phyloP scores from a whole-genome alignment of 1,284 basidiomycete species.

The Gymnopus androsaceus region DNA sequence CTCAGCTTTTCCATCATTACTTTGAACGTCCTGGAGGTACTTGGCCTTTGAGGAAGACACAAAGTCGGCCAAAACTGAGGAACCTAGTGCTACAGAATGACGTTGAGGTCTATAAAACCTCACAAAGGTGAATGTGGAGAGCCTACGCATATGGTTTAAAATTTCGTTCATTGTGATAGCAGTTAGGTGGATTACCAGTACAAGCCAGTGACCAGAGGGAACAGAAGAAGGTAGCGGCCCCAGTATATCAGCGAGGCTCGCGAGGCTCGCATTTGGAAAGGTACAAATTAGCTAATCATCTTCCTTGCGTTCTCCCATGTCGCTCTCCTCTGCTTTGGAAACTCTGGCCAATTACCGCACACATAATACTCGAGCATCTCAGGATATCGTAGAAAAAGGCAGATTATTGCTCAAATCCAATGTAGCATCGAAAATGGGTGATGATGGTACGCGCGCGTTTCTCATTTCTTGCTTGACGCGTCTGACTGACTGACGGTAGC shows the following conservation, averaged over 20 bases:
- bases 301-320: slow-evolving; percentile 28
- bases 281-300: neutral
- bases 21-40: slow-evolving; percentile 7
- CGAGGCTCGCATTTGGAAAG: neutral
- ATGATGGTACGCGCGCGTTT: slow-evolving; percentile 53
- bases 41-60: slow-evolving; percentile 9
- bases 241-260: too few relatives aligned
- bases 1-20: slow-evolving; percentile 31
- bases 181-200: slow-evolving; percentile 2
- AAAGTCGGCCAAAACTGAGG: slow-evolving; percentile 14
- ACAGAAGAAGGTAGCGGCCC: slow-evolving; percentile 1
- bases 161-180: neutral
- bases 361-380: slow-evolving; percentile 69
- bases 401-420: slow-evolving; percentile 56
- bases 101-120: slow-evolving; percentile 3
- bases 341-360: slow-evolving; percentile 69
- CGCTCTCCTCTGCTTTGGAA: slow-evolving; percentile 58
- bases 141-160: slow-evolving; percentile 8
- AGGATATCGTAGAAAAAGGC: slow-evolving; percentile 71
- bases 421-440: slow-evolving; percentile 50
- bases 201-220: neutral
- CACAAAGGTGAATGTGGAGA: neutral
- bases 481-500: slow-evolving; percentile 41
- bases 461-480: neutral
- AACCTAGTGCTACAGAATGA: neutral